Base-by-base conservation (phyloP, 495 filamentous ascomycete species). In the Talaromyces nanjingensis region DNA sequence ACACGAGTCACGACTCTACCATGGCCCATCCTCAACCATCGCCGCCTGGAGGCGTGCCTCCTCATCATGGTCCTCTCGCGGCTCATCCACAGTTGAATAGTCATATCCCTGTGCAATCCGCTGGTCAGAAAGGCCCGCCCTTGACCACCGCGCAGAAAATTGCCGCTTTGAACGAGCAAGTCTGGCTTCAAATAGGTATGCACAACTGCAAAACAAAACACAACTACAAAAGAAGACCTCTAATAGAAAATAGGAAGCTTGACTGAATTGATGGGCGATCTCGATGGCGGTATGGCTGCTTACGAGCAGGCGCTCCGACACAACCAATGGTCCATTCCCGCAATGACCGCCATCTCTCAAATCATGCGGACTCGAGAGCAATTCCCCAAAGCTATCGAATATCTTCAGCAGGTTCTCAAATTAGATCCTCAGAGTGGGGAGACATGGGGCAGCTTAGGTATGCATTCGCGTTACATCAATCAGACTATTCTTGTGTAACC, bases 121-220 rank as follows among this genome's bases (percentile, higher is more conserved):
- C 81, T 66, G 79, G 74, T 52, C 81, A 81, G 53, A 84, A 84
- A 67, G 71, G 64, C 12, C 75, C 75, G 22, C 70, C 83, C 69
- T 65, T 76, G 62, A 81, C 80, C 62, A 81, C 84, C 6, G 79
- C 85, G 27, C 85, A 89, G 65, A 84, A 84, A 65, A 77, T 91
- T 62, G 78, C 82, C 6, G 72, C 78, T 9, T 75, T 91, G 34
- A 98, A 93, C 71, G 94, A 98, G 73, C 81, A 81, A 49, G 85
- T 96, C n/a, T 98, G 94, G 94, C 83, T 96, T 62, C 90, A 93
- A 69, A 89, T 98, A 60, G 94, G 93, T 96, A 86, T 65, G 34
- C 3, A 33, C 33, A 6, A 37, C 33, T 16, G 18, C 25, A n/a
- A n/a, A n/a, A 33, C 4, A 22, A 29, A 52, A 27, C 1, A 14